These are phyloP conservation scores for Diaporthe ilicicola DNA, from an alignment of 2,329 filamentous ascomycete species.

Conservation along the genomic window DNA sequence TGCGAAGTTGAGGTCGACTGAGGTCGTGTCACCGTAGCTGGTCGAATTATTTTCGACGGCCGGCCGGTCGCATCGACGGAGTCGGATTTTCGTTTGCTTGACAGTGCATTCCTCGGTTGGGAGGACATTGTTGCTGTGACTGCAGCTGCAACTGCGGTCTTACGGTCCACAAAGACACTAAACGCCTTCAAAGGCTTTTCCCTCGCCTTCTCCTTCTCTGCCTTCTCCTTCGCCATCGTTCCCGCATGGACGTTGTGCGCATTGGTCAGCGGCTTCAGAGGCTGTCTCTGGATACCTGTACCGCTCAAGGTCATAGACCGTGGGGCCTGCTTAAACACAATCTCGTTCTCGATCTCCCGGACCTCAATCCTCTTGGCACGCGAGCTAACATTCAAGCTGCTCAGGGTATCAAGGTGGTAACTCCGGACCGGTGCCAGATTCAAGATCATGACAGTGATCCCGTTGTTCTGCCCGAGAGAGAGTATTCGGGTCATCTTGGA, in stretches of 20 bases:
- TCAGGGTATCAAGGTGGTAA: slow-evolving; percentile 93
- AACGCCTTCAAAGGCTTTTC: slow-evolving; percentile 85
- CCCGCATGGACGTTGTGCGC: slow-evolving; percentile 77
- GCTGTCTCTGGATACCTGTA: slow-evolving; percentile 69
- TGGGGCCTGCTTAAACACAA: slow-evolving; percentile 81
- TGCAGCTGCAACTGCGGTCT: slow-evolving; percentile 53
- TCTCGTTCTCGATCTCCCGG: slow-evolving; percentile 93
- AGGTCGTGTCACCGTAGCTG: slow-evolving; percentile 39
- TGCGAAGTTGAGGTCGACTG: slow-evolving; percentile 39
- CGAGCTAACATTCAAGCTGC: slow-evolving; percentile 93
- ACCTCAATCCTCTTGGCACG: slow-evolving; percentile 96
- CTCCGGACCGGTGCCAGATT: slow-evolving; percentile 91
- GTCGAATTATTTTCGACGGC: slow-evolving; percentile 58
- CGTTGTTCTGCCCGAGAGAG: slow-evolving; percentile 92
- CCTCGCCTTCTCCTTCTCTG: slow-evolving; percentile 58
- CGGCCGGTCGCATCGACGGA: slow-evolving; percentile 49
- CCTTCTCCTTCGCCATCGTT: slow-evolving; percentile 56
- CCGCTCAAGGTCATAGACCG: slow-evolving; percentile 58
- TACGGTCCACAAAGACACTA: slow-evolving; percentile 83
- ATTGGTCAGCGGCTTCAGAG: slow-evolving; percentile 78
- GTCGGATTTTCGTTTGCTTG: slow-evolving; percentile 48
- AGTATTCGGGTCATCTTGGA: slow-evolving; percentile 98
- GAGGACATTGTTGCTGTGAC: slow-evolving; percentile 35
- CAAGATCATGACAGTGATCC: slow-evolving; percentile 94
- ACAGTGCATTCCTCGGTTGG: slow-evolving; percentile 15